Evolutionary conservation across 2,329 filamentous ascomycete species (phyloP), one percentile per base, ranked within the genome.

Genomic region (Scopulariopsis brevicaulis): DNA sequence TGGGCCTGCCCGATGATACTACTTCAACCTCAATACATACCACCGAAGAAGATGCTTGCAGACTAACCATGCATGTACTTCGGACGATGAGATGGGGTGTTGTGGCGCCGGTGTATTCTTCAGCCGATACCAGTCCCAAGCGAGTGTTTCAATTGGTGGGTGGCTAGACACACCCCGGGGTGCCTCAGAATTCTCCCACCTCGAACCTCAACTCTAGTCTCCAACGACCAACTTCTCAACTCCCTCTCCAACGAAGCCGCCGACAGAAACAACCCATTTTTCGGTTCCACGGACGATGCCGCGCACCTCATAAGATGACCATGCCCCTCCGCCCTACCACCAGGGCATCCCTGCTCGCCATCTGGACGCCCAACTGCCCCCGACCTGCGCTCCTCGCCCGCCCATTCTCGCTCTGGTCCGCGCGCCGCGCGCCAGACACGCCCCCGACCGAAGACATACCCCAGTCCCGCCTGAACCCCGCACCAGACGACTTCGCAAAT

Each of bases 401-500:
- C 71, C 75, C 3, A 81, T 82, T 62, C 73, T 82, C 4, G 81
- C 81, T 58, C 79, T 79, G 11, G 73, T 73, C 0, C 63, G 79
- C 2, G 73, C 54, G 18, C 60, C 57, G 18, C 40, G 56, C 43
- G 53, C 51, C 51, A 40, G 55, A 57, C n/a, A 18, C 25, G 32
- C 22, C 35, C n/a, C 32, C n/a, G 56, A 25, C 46, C 32, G 46
- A 57, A 2, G 11, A 12, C 15, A 48, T 40, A 46, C 46, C 55
- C 40, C 46, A 40, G 22, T 79, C 83, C 5, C 86, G 86, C 62
- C 81, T 96, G 22, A 89, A 96, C 68, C 93, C 93, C 2, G 69
- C 82, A 0, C 90, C 92, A 0, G 86, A 90, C 66, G 90, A 96
- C 70, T 97, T 95, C 72, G 82, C 88, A 18, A 78, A 85, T 35